Evolutionary conservation across 805 yeast genomes (phyloP), one percentile per base, ranked within the genome.

Genomic region (Candida morakotiae): DNA sequence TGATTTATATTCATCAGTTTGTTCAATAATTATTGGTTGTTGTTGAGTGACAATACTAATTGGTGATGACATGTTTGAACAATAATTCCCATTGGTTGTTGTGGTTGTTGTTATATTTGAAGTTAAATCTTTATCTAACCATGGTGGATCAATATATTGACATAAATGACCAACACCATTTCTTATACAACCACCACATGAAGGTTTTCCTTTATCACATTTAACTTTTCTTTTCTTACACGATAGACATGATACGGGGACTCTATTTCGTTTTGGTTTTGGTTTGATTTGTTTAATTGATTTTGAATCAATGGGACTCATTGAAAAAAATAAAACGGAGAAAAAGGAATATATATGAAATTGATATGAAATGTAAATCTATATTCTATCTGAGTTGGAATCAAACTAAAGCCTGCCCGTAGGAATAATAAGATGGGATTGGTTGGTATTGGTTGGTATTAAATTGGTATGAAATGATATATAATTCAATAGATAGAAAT

Each of bases 211-310:
- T 37, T 64, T 64, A 43, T 67, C 73, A 49, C 73, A 67, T 40
- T 62, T 64, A 46, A 67, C 73, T 46, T 67, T 67, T 10, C 73
- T 43, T 31, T 56, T 56, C 40, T 66, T 57, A 44, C 73, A 67
- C 36, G 60, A 60, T 29, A 62, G 49, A 41, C 73, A 67, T 21
- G 69, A 52, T 11, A 66, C 47, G 2, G 73, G 72, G 1, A 61
- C 69, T 19, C 73, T 48, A 31, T 56, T 55, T 30, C 72, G 49
- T 35, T 55, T 50, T 31, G 44, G 45, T 38, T 41, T 44, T 11
- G 38, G 43, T 22, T 33, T 42, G 11, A 33, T 37, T 13, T 13
- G 16, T 26, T 26, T 26, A 14, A 26, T 26, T 5, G 6, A 6
- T 13, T 26, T 13, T 14, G 28, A 9, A 9, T 26, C 28, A 26